phyloP scores from a whole-genome alignment of 2,329 filamentous ascomycete genomes.

The Colletotrichum lindemuthianum region DNA sequence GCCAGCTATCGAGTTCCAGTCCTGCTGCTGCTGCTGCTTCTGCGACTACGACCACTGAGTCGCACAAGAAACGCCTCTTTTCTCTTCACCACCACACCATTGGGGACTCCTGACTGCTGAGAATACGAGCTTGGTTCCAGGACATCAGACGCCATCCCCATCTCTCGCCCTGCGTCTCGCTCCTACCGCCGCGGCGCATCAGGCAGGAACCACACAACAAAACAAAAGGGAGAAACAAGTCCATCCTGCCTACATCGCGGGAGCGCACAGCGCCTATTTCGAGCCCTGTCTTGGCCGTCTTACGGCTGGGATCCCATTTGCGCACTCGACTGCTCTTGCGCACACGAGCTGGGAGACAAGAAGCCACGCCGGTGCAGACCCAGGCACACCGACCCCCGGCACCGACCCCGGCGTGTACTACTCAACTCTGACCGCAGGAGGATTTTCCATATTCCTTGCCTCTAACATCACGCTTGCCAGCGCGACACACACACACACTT shows the following conservation, averaged over 20 bases:
- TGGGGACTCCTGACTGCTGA: constrained; percentile 43
- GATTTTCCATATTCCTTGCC: constrained; percentile 27
- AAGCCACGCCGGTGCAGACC: constrained; percentile 18
- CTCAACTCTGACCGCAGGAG: constrained; percentile 25
- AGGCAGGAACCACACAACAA: background rate
- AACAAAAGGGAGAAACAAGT: constrained; percentile 25
- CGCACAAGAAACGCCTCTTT: constrained; percentile 46
- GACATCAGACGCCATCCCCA: constrained; percentile 12
- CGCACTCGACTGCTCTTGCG: constrained; percentile 30
- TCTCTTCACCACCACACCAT: constrained; percentile 45
- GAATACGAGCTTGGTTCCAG: constrained; percentile 45
- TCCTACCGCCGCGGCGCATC: constrained; percentile 16
- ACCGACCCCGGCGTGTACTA: constrained; percentile 31
- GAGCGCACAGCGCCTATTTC: constrained; percentile 24
- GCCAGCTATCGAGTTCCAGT: constrained; percentile 37
- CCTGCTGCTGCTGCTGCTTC: constrained; percentile 7
- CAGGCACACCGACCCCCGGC: background rate
- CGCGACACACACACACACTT: constrained; percentile 18
- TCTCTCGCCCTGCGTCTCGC: constrained; percentile 10
- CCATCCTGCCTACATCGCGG: constrained; percentile 16
- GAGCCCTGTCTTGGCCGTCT: constrained; percentile 4
- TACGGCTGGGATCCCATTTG: constrained; percentile 26
- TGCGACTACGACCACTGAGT: constrained; percentile 38
- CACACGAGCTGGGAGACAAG: constrained; percentile 36
- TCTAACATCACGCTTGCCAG: constrained; percentile 27